These are phyloP conservation scores for Phytophthora citrophthora DNA, from an alignment of 352 stramenopile genomes.

Conservation along the genomic window DNA sequence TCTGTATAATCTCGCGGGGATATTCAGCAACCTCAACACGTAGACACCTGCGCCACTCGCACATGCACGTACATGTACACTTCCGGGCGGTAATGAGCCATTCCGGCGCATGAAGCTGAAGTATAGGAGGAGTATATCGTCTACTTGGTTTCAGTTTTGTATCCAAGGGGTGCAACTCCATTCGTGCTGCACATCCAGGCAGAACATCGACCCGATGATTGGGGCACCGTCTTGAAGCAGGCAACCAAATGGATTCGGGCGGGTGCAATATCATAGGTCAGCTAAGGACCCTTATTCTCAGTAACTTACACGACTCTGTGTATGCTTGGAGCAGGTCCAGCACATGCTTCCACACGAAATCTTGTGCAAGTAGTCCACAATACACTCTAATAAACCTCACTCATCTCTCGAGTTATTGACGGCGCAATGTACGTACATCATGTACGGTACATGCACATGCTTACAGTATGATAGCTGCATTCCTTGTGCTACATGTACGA, in stretches of 20 bases:
- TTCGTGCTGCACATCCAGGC: constrained; percentile 9
- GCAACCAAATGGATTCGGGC: no score
- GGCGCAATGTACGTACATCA: no score
- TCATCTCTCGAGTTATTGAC: no score
- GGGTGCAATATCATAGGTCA: no score
- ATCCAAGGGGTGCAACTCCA: constrained; percentile 1
- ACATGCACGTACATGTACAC: no score
- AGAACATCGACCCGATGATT: no score
- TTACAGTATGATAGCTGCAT: neutral
- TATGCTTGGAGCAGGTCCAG: no score
- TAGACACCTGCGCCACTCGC: neutral
- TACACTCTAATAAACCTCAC: no score
- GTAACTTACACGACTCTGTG: no score
- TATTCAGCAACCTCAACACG: neutral
- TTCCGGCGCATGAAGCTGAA: constrained; percentile 16
- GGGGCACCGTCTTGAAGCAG: neutral
- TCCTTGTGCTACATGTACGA: no score
- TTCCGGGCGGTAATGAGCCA: neutral
- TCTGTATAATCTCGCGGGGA: neutral
- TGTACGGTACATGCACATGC: neutral
- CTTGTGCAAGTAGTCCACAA: neutral
- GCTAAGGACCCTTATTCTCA: no score
- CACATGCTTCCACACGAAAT: neutral
- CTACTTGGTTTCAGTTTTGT: neutral
- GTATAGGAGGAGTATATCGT: neutral